phyloP scores from a whole-genome alignment of 2,329 filamentous ascomycete species.

The Trichophyton rubrum region DNA sequence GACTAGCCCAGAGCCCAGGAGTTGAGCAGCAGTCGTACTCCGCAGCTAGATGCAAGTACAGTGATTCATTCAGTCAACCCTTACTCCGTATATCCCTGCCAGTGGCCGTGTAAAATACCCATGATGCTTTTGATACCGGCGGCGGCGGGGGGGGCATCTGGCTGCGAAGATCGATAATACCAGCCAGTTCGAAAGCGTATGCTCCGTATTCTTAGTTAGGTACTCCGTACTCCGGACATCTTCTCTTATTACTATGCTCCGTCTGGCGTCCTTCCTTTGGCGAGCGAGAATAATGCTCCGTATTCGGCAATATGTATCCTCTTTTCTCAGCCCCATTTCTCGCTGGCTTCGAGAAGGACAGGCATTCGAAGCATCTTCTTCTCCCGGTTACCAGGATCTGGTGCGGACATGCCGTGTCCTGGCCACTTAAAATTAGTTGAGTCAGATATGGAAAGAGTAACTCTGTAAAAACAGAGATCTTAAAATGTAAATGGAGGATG shows the following conservation, averaged over 20 bases:
- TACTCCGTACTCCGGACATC: no score
- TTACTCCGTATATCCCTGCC: no score
- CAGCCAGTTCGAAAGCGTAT: neutral
- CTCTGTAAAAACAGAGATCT: no score
- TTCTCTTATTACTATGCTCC: neutral
- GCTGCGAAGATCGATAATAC: neutral
- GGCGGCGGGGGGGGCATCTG: neutral
- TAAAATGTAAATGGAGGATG: neutral
- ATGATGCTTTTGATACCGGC: neutral
- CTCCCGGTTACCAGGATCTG: neutral
- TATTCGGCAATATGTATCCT: neutral
- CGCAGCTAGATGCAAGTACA: no score
- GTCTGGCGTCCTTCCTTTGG: neutral
- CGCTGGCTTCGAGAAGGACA: neutral
- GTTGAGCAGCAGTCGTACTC: no score
- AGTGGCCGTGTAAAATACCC: no score
- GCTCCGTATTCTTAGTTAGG: no score
- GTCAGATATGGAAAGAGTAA: no score
- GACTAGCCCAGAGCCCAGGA: no score
- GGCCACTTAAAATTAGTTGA: neutral
- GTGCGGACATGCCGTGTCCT: neutral
- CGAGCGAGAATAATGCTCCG: neutral
- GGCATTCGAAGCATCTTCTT: neutral
- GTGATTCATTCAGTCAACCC: no score
- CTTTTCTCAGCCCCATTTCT: neutral